A percentile compares a stretch with the other conserved stretches of the same genome.
Conservation (phyloP, 2,329 filamentous ascomycete genomes). For the Diaporthe longicolla region DNA sequence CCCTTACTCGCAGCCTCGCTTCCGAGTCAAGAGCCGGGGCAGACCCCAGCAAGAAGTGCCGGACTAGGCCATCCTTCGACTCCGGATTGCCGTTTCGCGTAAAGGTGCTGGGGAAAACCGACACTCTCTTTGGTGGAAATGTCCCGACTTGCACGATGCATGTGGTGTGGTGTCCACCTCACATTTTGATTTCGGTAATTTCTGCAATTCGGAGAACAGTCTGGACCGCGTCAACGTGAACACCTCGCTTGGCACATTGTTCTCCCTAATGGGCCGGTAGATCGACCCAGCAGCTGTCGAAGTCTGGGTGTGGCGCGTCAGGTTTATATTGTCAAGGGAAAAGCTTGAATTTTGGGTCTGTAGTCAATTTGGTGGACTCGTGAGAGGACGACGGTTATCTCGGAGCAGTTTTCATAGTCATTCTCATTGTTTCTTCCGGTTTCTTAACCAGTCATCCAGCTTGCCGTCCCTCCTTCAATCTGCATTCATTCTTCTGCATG, state of each 20-base stretch:
- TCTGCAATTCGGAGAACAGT: conserved; percentile 15
- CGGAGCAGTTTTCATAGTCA: not conserved
- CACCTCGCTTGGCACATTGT: conserved; percentile 20
- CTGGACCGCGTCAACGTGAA: conserved; percentile 1
- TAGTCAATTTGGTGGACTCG: not conserved
- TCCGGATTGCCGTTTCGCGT: not conserved
- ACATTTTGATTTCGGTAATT: not conserved
- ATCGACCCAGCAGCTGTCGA: not conserved
- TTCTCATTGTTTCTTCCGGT: not conserved
- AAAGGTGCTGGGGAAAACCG: not conserved
- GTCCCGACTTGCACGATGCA: not conserved
- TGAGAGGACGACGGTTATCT: not conserved
- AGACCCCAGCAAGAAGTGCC: not conserved
- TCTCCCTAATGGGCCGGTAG: not conserved
- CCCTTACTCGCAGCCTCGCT: conserved; percentile 14
- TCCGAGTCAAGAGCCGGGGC: conserved; percentile 23
- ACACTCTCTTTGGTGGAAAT: conserved; percentile 10
- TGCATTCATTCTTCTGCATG: not conserved
- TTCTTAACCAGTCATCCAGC: not conserved
- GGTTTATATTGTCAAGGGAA: not conserved
- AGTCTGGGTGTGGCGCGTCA: not conserved
- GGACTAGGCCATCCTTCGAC: conserved; percentile 11
- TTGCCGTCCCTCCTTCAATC: not conserved
- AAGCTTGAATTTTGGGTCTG: conserved; percentile 17
- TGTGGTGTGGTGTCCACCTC: conserved; percentile 12